Percentiles rank a stretch among this genome's conserved stretches.
Evolutionary conservation across 164 flowering plant species (phyloP).

Genomic region (Vitis rotundifolia): DNA sequence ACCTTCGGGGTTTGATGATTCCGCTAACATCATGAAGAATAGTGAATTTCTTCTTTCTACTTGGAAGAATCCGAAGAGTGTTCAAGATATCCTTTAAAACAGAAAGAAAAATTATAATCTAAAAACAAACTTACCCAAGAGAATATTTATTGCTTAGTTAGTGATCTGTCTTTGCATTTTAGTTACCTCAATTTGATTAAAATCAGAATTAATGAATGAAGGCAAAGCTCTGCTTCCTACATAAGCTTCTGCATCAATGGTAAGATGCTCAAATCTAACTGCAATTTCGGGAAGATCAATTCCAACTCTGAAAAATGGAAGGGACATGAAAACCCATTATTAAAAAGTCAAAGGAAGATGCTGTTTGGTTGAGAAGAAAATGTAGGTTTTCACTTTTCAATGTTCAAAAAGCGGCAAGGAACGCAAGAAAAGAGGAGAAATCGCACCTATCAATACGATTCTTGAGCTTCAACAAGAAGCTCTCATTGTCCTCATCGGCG

Average conservation of each 20-base stretch:
- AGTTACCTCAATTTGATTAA: conserved; percentile 44
- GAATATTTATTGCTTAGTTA: too few species aligned
- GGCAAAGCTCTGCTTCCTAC: conserved; percentile 66
- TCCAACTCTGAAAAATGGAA: conserved; percentile 50
- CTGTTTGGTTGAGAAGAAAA: background rate
- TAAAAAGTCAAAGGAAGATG: too few species aligned
- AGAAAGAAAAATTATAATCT: too few species aligned
- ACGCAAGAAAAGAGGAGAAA: background rate
- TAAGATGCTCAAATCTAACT: conserved; percentile 63
- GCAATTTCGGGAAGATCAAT: conserved; percentile 62
- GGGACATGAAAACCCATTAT: background rate
- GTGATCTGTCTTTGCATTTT: too few species aligned
- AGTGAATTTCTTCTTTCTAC: too few species aligned
- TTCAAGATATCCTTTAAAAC: too few species aligned
- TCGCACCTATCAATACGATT: conserved; percentile 59
- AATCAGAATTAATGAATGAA: conserved; percentile 42
- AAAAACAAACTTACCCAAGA: too few species aligned
- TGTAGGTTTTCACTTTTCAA: too few species aligned
- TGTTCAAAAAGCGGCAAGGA: too few species aligned
- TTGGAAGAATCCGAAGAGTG: too few species aligned
- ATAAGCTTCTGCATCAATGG: conserved; percentile 47
- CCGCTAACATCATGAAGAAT: too few species aligned
- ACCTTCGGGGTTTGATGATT: too few species aligned
- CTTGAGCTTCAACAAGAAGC: conserved; percentile 67
- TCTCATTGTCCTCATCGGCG: conserved; percentile 76